Evolutionary conservation across 768 basidiomycete genomes (phyloP).

Genomic region (Pholiota molesta): DNA sequence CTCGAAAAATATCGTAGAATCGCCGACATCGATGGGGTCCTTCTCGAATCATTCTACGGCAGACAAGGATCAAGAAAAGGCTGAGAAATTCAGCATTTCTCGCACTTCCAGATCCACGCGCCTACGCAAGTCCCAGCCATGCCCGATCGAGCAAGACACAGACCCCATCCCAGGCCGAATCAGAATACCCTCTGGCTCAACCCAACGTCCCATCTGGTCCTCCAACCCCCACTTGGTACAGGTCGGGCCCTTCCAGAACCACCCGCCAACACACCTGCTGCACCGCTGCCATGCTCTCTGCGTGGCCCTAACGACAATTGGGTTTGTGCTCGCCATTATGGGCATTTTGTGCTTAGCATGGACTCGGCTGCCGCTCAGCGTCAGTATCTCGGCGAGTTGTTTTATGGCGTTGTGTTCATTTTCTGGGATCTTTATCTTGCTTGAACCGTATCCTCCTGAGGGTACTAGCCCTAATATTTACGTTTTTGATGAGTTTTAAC

Average conservation of each 20-base stretch:
- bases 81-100: not conserved
- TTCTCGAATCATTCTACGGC: not conserved
- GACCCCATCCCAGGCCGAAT: constrained; percentile 18
- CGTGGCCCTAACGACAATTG: constrained; percentile 45
- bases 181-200: constrained; percentile 7
- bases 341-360: constrained; percentile 58
- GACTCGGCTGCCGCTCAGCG: constrained; percentile 47
- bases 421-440: constrained; percentile 18
- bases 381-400: constrained; percentile 43
- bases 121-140: not conserved
- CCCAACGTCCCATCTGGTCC: constrained; percentile 36
- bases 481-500: not conserved
- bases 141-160: constrained; percentile 17
- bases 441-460: constrained; percentile 12
- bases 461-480: constrained; percentile 16
- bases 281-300: constrained; percentile 52
- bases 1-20: constrained; percentile 7
- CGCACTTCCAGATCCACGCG: not conserved
- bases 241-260: constrained; percentile 46
- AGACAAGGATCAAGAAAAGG: constrained; percentile 3
- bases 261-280: constrained; percentile 48
- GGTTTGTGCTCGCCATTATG: constrained; percentile 52
- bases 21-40: constrained; percentile 8
- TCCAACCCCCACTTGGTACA: constrained; percentile 54
- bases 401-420: constrained; percentile 40